These are phyloP conservation scores for Lepidium africanum DNA, from an alignment of 345 rosid species.

Conservation along the genomic window DNA sequence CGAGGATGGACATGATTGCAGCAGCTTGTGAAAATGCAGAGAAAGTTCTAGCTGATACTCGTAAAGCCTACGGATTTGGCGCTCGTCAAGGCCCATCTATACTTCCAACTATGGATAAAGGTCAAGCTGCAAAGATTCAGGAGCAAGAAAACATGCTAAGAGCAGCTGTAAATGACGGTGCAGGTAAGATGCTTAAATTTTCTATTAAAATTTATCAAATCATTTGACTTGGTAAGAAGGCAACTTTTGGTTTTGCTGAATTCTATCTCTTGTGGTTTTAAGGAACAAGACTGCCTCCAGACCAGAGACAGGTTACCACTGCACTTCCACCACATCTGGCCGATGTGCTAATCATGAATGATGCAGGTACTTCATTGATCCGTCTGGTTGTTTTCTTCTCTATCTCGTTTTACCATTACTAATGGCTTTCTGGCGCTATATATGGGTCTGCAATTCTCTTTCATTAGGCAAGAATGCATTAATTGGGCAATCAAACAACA, in stretches of 20 bases:
- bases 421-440: neutral
- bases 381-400: conserved; percentile 32
- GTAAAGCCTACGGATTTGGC: conserved; percentile 80
- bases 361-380: conserved; percentile 53
- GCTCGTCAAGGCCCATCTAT: conserved; percentile 74
- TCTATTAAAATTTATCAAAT: neutral
- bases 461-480: conserved; percentile 58
- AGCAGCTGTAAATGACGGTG: conserved; percentile 70
- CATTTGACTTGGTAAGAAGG: neutral
- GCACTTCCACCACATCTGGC: conserved; percentile 82
- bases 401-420: neutral
- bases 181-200: conserved; percentile 38
- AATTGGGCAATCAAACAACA: conserved; percentile 46
- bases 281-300: conserved; percentile 72
- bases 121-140: conserved; percentile 79
- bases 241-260: neutral
- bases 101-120: conserved; percentile 79
- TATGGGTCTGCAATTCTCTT: neutral
- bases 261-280: conserved; percentile 10
- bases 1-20: conserved; percentile 77
- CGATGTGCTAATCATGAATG: conserved; percentile 53
- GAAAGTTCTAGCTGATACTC: conserved; percentile 74
- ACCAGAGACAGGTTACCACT: conserved; percentile 72
- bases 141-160: conserved; percentile 78
- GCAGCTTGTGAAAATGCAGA: conserved; percentile 95